Evolutionary conservation across 345 rosid species (phyloP), one percentile per base, ranked within the genome.

Genomic region (Acer yangbiense): DNA sequence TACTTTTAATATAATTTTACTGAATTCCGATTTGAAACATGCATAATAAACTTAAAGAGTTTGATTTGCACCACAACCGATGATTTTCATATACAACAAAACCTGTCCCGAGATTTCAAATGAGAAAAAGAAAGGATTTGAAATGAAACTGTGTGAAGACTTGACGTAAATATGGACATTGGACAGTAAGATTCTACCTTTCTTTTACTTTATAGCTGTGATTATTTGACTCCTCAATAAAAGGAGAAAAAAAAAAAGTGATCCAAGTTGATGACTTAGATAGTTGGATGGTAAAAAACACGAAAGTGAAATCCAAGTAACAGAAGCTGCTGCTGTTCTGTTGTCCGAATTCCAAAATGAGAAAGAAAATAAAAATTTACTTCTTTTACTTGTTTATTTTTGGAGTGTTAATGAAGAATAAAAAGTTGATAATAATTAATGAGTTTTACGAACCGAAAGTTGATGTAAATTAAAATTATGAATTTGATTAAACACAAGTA

Each of bases 191-290:
- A 17, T 21, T 29, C 63, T 58, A 20, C 10, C 21, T 20, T 32
- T 20, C 14, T 55, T 54, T 76, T 61, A 9, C 77, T 68, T 76
- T 61, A 23, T 63, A 60, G 80, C 74, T 81, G 77, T 72, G 18
- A 27, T 81, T 60, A 20, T 62, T 68, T 54, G 68, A 69, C 78
- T 25, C 8, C 14, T 41, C 8, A 62, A 25, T 7, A 23, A 64
- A 74, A 48, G 17, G 16, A 16, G 46, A 6, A 63, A 74, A 44
- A 65, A 25, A 0, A 12, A 23, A 6, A 27, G n/a, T n/a, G 21
- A 64, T 3, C 46, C 23, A 2, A 1, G 17, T 25, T 74, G n/a
- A 48, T 74, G 62, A 65, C 70, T 64, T 48, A 0, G 39, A 35
- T 46, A 43, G 6, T 35, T 35, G 60, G 25, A n/a, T 27, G 12